A percentile compares a stretch with the other conserved stretches of the same genome.
Conservation (phyloP, 2,329 filamentous ascomycete species). For the Hymenoscyphus occultus region DNA sequence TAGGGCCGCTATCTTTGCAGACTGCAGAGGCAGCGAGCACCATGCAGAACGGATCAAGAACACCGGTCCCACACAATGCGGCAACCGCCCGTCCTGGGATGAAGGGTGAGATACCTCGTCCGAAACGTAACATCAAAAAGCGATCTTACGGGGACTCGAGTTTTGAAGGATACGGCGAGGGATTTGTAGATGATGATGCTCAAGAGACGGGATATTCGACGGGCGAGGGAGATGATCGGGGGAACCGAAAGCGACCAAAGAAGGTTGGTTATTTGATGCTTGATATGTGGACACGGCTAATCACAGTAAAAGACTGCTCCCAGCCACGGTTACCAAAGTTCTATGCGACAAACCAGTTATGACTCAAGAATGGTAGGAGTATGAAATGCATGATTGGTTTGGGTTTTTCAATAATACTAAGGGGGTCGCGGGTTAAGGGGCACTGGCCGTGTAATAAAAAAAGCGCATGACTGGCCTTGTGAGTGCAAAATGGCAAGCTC, state of each 20-base stretch:
- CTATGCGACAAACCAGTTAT: conserved; percentile 43
- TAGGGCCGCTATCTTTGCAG: conserved; percentile 49
- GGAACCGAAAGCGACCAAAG: conserved; percentile 59
- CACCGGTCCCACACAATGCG: conserved; percentile 19
- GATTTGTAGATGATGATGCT: conserved; percentile 64
- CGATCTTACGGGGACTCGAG: conserved; percentile 72
- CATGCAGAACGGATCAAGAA: conserved; percentile 20
- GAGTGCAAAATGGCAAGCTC: conserved; percentile 1
- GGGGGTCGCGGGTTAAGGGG: neutral
- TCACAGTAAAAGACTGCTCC: conserved; percentile 27
- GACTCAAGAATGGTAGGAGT: conserved; percentile 58
- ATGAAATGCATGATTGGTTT: conserved; percentile 34
- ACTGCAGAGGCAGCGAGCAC: conserved; percentile 18
- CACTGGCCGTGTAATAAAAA: neutral
- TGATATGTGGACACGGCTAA: conserved; percentile 26
- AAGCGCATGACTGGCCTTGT: neutral
- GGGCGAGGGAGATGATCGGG: conserved; percentile 63
- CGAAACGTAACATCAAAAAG: conserved; percentile 68
- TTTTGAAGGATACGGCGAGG: conserved; percentile 72
- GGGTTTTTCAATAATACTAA: neutral
- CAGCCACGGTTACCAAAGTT: conserved; percentile 28
- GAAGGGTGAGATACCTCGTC: conserved; percentile 43
- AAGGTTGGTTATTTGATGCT: conserved; percentile 48
- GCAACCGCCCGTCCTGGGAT: conserved; percentile 13
- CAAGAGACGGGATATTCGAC: conserved; percentile 67